Percentiles rank a stretch among this genome's conserved stretches.
These are phyloP conservation scores for Ogataea pilisensis DNA, from an alignment of 805 yeast species.

Conservation along the genomic window DNA sequence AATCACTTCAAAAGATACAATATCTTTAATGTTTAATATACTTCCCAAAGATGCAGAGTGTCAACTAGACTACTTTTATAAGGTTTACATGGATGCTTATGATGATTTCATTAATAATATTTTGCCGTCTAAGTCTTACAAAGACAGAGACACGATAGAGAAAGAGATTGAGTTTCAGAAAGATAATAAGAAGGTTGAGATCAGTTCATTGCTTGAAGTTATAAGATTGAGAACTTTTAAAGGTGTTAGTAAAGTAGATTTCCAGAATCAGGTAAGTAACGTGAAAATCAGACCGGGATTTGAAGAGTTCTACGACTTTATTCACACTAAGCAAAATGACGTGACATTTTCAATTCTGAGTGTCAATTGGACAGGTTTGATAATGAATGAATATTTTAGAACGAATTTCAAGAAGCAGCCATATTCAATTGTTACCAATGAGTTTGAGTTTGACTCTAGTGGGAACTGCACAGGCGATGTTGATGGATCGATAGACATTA, in stretches of 20 bases:
- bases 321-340: not conserved
- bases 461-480: constrained; percentile 24
- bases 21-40: constrained; percentile 44
- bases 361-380: constrained; percentile 56
- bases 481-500: constrained; percentile 25
- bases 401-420: constrained; percentile 16
- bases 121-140: constrained; percentile 24
- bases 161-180: constrained; percentile 44
- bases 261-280: constrained; percentile 33
- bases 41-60: constrained; percentile 38
- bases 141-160: constrained; percentile 30
- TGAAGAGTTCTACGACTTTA: constrained; percentile 24
- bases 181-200: constrained; percentile 43
- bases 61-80: constrained; percentile 40
- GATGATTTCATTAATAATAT: constrained; percentile 23
- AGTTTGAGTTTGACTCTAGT: constrained; percentile 36
- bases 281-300: constrained; percentile 40
- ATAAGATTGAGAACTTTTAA: constrained; percentile 36
- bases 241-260: constrained; percentile 32
- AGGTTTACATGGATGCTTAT: constrained; percentile 39
- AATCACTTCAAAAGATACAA: constrained; percentile 52
- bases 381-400: constrained; percentile 36
- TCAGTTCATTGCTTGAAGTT: constrained; percentile 43
- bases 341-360: constrained; percentile 39
- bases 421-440: constrained; percentile 42